Evolutionary conservation across 805 yeast species (phyloP), one percentile per base, ranked within the genome.

Genomic region (Cyberlindnera veronae): DNA sequence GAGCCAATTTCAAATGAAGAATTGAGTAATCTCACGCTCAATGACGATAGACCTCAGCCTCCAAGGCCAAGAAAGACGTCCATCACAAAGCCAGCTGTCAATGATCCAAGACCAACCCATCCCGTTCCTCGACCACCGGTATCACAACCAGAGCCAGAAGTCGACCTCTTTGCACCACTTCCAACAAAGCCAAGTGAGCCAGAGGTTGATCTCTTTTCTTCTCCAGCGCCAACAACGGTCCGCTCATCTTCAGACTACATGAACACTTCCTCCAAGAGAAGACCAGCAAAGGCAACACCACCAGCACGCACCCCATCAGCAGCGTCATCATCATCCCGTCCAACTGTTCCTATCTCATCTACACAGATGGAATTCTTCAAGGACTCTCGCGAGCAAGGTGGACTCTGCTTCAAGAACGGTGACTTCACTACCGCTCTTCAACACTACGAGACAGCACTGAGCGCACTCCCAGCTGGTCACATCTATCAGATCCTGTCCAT

Each of bases 361-460:
- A 53, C 55, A 3, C 56, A 55, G 24, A 29, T 51, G 41, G 57
- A 52, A 22, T 66, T 64, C 50, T 79, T 66, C 66, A 54, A 68
- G 7, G 72, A 71, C 18, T 66, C 69, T 21, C 77, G 79, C 44
- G 62, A 61, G 7, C 69, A 69, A 19, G 99, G 89, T 6, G 65
- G 77, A 6, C 71, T 70, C 14, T 71, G 79, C 1, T 93, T 80
- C 66, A 76, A 77, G 41, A 72, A 77, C n/a, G 99, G 99, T 15
- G 91, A 93, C 58, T 93, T 83, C 58, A 60, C 78, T 4, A 56
- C 66, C 5, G 90, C 99, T 0, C 66, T 77, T 12, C 71, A 65
- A 21, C 69, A 71, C 39, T 93, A 85, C 57, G 69, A 76, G 23
- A 66, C 72, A 29, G 71, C 83, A 1, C 60, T 77, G n/a, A 63